Evolutionary conservation across 192 early-diverging fungal genomes (phyloP).

Genomic region (Rhizoclosmatium globosum): DNA sequence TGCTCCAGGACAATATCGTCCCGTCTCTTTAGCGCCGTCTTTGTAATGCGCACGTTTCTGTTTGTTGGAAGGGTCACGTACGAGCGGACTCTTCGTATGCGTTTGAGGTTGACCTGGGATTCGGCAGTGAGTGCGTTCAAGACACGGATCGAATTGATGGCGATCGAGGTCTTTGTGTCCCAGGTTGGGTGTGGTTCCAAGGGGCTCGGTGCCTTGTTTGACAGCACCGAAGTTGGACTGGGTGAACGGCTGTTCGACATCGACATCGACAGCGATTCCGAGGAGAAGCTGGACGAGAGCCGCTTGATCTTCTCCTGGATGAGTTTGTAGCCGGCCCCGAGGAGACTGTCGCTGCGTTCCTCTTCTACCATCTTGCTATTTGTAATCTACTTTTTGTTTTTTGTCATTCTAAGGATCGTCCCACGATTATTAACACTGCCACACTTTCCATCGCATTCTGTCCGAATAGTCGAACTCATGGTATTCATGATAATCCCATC

Average conservation of each 20-base stretch:
- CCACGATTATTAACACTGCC: too few species aligned
- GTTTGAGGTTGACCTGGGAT: conserved; percentile 17
- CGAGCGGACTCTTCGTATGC: conserved; percentile 15
- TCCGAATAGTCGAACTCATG: too few species aligned
- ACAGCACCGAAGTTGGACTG: neutral
- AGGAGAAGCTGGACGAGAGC: neutral
- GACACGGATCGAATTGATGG: conserved; percentile 27
- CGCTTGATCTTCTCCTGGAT: neutral
- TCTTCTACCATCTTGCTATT: too few species aligned
- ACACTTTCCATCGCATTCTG: too few species aligned
- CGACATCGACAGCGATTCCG: neutral
- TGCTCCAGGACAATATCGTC: conserved; percentile 26
- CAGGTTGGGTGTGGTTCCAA: conserved; percentile 26
- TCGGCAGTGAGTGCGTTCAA: conserved; percentile 14
- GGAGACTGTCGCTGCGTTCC: neutral
- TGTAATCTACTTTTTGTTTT: too few species aligned
- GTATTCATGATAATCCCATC: too few species aligned
- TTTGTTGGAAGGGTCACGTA: conserved; percentile 30
- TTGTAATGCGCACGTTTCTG: conserved; percentile 13
- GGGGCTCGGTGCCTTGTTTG: neutral
- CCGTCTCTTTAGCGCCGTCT: conserved; percentile 9
- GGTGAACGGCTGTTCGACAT: neutral
- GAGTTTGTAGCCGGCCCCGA: neutral
- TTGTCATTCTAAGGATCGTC: too few species aligned
- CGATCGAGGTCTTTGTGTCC: conserved; percentile 20